phyloP scores from a whole-genome alignment of 768 basidiomycete genomes.

The Leucosporidium yakuticum region DNA sequence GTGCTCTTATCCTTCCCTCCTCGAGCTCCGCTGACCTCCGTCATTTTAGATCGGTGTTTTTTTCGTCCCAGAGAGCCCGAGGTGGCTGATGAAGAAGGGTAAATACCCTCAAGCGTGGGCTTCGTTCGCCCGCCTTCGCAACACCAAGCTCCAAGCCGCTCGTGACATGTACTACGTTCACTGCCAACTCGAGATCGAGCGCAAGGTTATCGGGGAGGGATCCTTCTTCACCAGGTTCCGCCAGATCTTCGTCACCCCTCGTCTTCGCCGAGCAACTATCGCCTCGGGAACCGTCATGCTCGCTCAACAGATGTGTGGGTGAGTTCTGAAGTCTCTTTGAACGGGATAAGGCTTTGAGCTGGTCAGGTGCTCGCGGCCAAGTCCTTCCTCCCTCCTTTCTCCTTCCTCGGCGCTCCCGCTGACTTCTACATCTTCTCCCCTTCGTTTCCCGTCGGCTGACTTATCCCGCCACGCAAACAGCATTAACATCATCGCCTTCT shows the following conservation, averaged over 20 bases:
- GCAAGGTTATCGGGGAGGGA: conserved; percentile 35
- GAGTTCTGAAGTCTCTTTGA: too few relatives aligned
- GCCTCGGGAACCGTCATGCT: conserved; percentile 11
- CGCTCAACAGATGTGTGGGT: not conserved
- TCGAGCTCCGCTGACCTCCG: not conserved
- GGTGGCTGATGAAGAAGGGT: conserved; percentile 48
- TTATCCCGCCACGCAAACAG: not conserved
- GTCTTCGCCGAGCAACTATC: conserved; percentile 23
- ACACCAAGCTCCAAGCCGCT: conserved; percentile 44
- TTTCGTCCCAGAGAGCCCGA: conserved; percentile 52
- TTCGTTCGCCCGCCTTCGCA: conserved; percentile 43
- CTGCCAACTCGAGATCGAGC: conserved; percentile 42
- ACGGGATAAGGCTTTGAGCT: not conserved
- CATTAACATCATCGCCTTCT: conserved; percentile 16
- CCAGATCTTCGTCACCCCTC: conserved; percentile 46
- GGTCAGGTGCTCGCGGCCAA: not conserved
- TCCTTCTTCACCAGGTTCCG: conserved; percentile 40
- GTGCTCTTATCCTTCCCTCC: not conserved
- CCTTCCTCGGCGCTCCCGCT: too few relatives aligned
- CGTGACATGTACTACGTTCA: conserved; percentile 47
- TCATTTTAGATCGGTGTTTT: conserved; percentile 47
- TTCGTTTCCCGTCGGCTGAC: too few relatives aligned
- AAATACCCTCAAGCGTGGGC: conserved; percentile 43
- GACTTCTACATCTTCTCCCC: not conserved
- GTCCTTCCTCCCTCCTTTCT: not conserved